phyloP scores from a whole-genome alignment of 306 rosid species.

The Cucumis melo region DNA sequence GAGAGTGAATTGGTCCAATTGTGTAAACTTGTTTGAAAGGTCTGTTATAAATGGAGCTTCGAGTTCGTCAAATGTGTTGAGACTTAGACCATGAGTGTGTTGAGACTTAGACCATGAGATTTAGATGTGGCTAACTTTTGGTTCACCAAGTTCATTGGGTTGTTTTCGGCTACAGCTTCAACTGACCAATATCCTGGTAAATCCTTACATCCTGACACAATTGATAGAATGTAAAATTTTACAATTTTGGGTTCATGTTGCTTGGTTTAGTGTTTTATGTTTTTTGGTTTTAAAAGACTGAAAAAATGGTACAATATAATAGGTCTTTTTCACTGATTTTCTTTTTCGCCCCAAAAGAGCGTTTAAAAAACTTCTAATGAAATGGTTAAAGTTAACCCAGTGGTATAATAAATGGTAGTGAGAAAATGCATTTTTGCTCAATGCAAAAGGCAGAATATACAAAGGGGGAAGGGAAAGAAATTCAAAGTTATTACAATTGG shows the following conservation, averaged over 20 bases:
- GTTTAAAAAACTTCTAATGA: too few species aligned
- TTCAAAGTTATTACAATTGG: neutral
- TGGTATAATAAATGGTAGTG: neutral
- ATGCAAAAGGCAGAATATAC: neutral
- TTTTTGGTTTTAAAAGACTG: too few species aligned
- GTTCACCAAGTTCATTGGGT: neutral
- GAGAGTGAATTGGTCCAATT: slow-evolving; percentile 38
- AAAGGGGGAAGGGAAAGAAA: neutral
- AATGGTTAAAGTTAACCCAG: neutral
- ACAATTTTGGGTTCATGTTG: too few species aligned
- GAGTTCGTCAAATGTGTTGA: slow-evolving; percentile 45
- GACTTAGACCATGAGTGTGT: too few species aligned
- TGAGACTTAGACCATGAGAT: slow-evolving; percentile 26
- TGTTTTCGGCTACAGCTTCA: neutral
- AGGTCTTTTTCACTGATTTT: too few species aligned
- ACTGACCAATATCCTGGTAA: slow-evolving; percentile 24
- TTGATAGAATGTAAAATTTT: too few species aligned
- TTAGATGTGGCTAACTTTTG: neutral
- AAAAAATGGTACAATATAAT: too few species aligned
- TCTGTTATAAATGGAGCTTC: slow-evolving; percentile 26
- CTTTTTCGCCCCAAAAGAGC: too few species aligned
- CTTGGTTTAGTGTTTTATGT: too few species aligned
- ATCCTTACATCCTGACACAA: slow-evolving; percentile 22
- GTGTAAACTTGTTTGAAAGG: slow-evolving; percentile 18
- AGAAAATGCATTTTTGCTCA: neutral